phyloP scores from a whole-genome alignment of 345 rosid genomes.

The Moringa oleifera region DNA sequence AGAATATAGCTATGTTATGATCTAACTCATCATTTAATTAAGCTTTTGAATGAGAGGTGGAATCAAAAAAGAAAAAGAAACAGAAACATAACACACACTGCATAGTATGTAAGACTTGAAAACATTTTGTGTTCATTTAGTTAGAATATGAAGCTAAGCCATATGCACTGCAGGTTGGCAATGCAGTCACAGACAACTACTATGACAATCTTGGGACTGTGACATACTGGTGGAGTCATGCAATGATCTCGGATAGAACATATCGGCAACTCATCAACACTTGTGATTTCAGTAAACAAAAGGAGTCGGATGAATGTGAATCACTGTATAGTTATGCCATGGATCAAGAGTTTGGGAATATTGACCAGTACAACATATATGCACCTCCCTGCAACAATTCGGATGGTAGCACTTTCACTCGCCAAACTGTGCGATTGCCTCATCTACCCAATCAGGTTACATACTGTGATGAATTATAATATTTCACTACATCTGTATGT shows the following conservation, averaged over 20 bases:
- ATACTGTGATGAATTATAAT: no score
- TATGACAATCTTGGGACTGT: conserved; percentile 96
- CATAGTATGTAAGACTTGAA: no score
- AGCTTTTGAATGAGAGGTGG: neutral
- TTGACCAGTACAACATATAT: conserved; percentile 93
- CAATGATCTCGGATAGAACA: conserved; percentile 90
- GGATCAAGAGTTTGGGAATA: conserved; percentile 93
- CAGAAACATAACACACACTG: no score
- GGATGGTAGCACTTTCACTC: conserved; percentile 43
- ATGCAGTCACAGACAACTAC: conserved; percentile 92
- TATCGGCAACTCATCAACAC: conserved; percentile 73
- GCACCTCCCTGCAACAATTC: conserved; percentile 88
- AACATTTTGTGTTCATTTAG: no score
- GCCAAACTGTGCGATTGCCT: conserved; percentile 52
- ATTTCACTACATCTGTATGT: no score
- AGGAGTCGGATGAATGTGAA: conserved; percentile 85
- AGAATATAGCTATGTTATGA: no score
- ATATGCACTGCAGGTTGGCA: conserved; percentile 60
- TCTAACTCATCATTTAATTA: no score
- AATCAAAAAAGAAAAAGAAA: no score
- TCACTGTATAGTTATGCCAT: conserved; percentile 82
- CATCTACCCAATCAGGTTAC: conserved; percentile 52
- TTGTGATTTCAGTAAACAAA: conserved; percentile 73
- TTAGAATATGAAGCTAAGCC: no score
- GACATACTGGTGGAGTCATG: conserved; percentile 99